Evolutionary conservation across 139 green algal genomes (phyloP), one percentile per base, ranked within the genome.

Genomic region (Chlamydomonas schloesseri): DNA sequence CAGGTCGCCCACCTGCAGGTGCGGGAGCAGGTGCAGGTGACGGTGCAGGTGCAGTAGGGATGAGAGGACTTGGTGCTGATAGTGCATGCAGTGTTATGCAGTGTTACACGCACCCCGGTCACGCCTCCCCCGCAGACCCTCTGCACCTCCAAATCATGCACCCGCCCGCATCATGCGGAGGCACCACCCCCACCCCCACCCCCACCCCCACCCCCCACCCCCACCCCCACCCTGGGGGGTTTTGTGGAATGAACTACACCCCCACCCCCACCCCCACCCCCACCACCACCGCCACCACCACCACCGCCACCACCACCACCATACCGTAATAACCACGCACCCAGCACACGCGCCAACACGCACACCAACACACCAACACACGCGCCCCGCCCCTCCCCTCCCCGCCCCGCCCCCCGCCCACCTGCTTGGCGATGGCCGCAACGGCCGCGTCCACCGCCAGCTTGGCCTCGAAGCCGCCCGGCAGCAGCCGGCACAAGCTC

Each of bases 381-480:
- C 57, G 6, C 57, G 4, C 57, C 3, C 20, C n/a, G 2, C 42
- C 64, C 9, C 3, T 36, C 46, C 78, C 53, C 47, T 9, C 64
- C 13, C 29, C 64, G 8, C 29, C 26, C 46, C 24, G 36, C 23
- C 55, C 47, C 28, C 42, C 1, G 53, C 57, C 5, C 71, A 69
- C 72, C 83, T 74, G 15, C 42, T 55, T 13, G 26, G 34, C 94
- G 23, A 97, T 94, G 60, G 60, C 46, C 57, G 91, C 91, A 36
- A 98, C 93, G 55, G 94, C 93, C 1, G 84, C 91, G 71, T 98
- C 96, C 62, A 98, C 96, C 0, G 90, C 92, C 17, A 85, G 82
- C 91, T 98, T 98, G 65, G 91, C 90, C 10, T 95, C 92, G 31
- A 91, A 80, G 29, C 96, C 96, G 9, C 92, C 83, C 1, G 94